A percentile compares a stretch with the other conserved stretches of the same genome.
These are phyloP conservation scores for Mucor sp. DNA, from an alignment of 371 early-diverging fungal species.

Conservation along the genomic window DNA sequence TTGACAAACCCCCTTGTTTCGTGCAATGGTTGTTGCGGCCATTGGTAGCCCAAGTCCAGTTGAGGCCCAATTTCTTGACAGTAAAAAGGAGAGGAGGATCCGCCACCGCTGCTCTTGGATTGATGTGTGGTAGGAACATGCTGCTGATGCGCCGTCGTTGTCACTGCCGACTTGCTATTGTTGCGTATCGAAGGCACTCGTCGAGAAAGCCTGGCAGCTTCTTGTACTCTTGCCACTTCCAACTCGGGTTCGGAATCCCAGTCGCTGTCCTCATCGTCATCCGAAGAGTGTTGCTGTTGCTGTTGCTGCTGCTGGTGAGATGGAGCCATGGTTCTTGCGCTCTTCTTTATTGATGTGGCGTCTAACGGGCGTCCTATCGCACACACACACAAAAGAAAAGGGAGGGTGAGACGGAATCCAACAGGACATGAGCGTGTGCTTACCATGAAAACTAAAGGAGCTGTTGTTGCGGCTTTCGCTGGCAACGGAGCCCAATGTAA, in stretches of 20 bases:
- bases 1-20: conserved; percentile 5
- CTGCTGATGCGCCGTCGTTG: not conserved
- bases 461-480: conserved; percentile 3
- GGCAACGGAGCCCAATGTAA: conserved; percentile 2
- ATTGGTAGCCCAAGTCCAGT: conserved; percentile 36
- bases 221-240: conserved; percentile 24
- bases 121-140: not conserved
- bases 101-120: not conserved
- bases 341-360: not conserved
- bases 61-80: conserved; percentile 36
- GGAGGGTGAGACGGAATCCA: too few species aligned
- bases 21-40: conserved; percentile 18
- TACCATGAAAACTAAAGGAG: conserved; percentile 16
- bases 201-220: conserved; percentile 18
- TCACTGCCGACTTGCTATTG: not conserved
- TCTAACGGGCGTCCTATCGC: not conserved
- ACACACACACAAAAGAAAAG: too few species aligned
- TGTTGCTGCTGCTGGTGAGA: not conserved
- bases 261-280: conserved; percentile 15
- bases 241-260: conserved; percentile 44
- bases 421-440: not conserved
- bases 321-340: not conserved
- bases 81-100: conserved; percentile 18
- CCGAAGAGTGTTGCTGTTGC: not conserved
- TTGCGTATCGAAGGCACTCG: conserved; percentile 14